These are phyloP conservation scores for Colletotrichum shisoi DNA, from an alignment of 2,329 filamentous ascomycete species.

Conservation along the genomic window DNA sequence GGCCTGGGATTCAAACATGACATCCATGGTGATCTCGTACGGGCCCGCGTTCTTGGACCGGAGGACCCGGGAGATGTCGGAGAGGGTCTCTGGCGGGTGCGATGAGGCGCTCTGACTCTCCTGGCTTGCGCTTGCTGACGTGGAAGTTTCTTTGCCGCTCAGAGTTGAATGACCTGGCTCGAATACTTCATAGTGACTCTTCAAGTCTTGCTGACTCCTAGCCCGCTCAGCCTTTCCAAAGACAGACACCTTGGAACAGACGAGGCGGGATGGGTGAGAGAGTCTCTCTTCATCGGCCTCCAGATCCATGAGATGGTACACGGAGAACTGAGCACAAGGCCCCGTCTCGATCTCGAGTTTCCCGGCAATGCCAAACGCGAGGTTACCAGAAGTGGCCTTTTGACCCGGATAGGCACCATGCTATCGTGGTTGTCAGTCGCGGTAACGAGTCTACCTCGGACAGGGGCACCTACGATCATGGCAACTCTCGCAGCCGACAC, in stretches of 20 bases:
- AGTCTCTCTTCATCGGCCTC: conserved; percentile 43
- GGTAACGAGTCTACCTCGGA: background rate
- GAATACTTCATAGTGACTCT: rapidly evolving
- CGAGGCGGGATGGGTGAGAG: background rate
- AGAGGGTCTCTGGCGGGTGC: conserved; percentile 19
- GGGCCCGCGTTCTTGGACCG: conserved; percentile 62
- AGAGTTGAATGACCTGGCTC: background rate
- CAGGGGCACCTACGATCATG: conserved; percentile 40
- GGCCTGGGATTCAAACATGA: conserved; percentile 54
- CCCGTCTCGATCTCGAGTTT: conserved; percentile 41
- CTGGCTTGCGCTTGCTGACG: background rate
- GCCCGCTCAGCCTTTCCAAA: background rate
- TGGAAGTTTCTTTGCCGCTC: background rate
- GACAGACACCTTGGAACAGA: background rate
- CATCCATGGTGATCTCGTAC: conserved; percentile 61
- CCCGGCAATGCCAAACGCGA: conserved; percentile 51
- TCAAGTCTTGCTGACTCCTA: rapidly evolving
- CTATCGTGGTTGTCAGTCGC: background rate
- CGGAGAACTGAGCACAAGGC: conserved; percentile 53
- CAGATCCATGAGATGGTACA: conserved; percentile 61
- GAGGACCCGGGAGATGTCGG: conserved; percentile 53
- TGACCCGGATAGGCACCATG: conserved; percentile 60
- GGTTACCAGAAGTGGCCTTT: conserved; percentile 62
- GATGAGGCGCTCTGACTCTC: too few relatives aligned
- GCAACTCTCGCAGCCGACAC: conserved; percentile 45